Conservation (phyloP, 371 early-diverging fungal genomes). For the Mitosporidium daphniae region DNA sequence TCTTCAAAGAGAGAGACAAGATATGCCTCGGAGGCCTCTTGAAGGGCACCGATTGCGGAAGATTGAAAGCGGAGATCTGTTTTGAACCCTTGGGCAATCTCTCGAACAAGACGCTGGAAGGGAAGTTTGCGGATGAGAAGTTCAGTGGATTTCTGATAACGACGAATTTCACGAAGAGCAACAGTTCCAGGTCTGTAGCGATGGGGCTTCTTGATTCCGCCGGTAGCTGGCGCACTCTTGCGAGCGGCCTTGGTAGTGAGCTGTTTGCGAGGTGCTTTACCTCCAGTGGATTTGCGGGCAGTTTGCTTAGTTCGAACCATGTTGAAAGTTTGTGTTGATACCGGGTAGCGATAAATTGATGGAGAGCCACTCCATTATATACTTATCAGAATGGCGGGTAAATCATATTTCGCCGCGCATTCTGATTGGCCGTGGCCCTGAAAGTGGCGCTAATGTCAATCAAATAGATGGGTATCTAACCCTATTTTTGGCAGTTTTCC, state of each 20-base stretch:
- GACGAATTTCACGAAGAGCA: constrained; percentile 78
- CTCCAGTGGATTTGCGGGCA: constrained; percentile 91
- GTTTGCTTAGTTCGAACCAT: constrained; percentile 95
- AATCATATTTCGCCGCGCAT: too few relatives aligned
- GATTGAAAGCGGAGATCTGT: constrained; percentile 88
- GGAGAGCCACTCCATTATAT: too few relatives aligned
- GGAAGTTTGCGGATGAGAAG: constrained; percentile 86
- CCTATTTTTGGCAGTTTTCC: too few relatives aligned
- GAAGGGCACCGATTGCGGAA: constrained; percentile 79
- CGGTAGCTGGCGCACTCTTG: constrained; percentile 26
- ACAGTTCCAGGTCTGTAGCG: constrained; percentile 38
- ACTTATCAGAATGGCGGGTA: too few relatives aligned
- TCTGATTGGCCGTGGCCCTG: too few relatives aligned
- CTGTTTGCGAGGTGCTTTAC: constrained; percentile 86
- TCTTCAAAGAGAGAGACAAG: constrained; percentile 76
- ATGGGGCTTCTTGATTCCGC: constrained; percentile 30
- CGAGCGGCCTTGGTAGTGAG: constrained; percentile 83
- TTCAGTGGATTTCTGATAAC: constrained; percentile 87
- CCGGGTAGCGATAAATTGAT: too few relatives aligned
- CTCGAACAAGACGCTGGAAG: constrained; percentile 75
- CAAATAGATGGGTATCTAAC: too few relatives aligned
- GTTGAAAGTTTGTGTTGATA: constrained; percentile 1
- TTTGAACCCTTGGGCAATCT: constrained; percentile 80
- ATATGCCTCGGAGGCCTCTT: constrained; percentile 93
- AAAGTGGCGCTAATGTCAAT: too few relatives aligned